These are phyloP conservation scores for Rhynchosporium secalis DNA, from an alignment of 2,329 filamentous ascomycete species.

Conservation along the genomic window DNA sequence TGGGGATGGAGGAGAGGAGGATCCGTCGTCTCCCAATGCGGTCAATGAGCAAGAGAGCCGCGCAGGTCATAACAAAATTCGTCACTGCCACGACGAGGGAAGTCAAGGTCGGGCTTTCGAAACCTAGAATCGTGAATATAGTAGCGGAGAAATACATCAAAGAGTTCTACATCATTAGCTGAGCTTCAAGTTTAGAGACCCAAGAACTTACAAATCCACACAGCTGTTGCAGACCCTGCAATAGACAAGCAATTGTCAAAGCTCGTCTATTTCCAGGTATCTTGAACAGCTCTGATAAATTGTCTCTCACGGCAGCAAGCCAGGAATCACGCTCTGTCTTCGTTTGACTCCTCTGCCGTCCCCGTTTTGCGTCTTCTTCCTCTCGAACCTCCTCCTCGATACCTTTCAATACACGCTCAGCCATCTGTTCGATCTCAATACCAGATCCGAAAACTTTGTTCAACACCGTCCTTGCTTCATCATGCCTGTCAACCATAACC, in stretches of 20 bases:
- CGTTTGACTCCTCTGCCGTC: constrained; percentile 29
- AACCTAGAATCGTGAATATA: constrained; percentile 76
- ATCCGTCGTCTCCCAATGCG: constrained; percentile 76
- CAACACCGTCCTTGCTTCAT: constrained; percentile 65
- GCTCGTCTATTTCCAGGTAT: constrained; percentile 70
- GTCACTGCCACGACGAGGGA: constrained; percentile 79
- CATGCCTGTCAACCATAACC: constrained; percentile 64
- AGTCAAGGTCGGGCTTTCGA: constrained; percentile 75
- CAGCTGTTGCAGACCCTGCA: constrained; percentile 86
- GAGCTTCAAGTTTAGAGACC: not conserved
- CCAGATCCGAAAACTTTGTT: constrained; percentile 59
- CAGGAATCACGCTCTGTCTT: constrained; percentile 31
- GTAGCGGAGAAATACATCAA: constrained; percentile 91
- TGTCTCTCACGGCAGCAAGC: constrained; percentile 39
- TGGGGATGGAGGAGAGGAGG: constrained; percentile 77
- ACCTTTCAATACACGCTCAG: constrained; percentile 61
- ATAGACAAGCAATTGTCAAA: constrained; percentile 78
- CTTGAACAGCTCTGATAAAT: constrained; percentile 54
- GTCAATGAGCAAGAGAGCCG: constrained; percentile 76
- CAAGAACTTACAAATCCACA: constrained; percentile 69
- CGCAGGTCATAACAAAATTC: constrained; percentile 77
- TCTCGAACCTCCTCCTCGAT: constrained; percentile 76
- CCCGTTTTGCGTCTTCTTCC: constrained; percentile 55
- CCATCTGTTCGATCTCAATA: constrained; percentile 47
- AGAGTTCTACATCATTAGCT: constrained; percentile 60